Base-by-base conservation (phyloP, 768 basidiomycete genomes). In the Pisolithus orientalis region DNA sequence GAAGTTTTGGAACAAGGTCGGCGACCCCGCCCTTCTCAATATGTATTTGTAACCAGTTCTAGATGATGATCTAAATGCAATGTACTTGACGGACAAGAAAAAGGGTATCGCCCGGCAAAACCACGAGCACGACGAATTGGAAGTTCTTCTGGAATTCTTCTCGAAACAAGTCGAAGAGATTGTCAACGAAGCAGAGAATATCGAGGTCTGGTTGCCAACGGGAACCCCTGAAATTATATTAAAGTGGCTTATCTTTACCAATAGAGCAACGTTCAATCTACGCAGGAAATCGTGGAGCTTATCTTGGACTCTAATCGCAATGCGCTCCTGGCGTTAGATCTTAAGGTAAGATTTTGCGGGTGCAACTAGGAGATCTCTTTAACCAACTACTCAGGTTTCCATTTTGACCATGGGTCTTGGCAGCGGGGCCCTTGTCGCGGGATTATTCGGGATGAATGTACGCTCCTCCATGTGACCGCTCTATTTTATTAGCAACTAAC, bases 131-230 rank as follows among this genome's bases (percentile, higher is more conserved):
- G 91, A 94, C 56, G 95, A 97, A 56, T 74, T 97, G 1, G 95
- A 98, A 64, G 77, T 94, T 10, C 73, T 98, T 17, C 72, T 98
- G n/a, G 95, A 98, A 65, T 89, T 88, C 8, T 96, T 96, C 68
- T 81, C 87, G 28, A 97, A 97, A 66, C 95, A 97, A 66, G 93
- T 95, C 0, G 94, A 96, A 66, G 94, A 96, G 73, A 90, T 96
- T 48, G 92, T 94, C 4, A 94, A 87, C 57, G 94, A 97, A 69
- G 86, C 90, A 4, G 89, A 91, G 65, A 91, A 79, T 54, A 92
- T 86, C 4, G 83, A 91, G 64, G 90, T 90, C 61, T 51, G 74
- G 65, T 24, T 28, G 10, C 34, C 38, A 32, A 8, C 38, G 17
- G 32, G 21, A 4, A n/a, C 0, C 28, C 14, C 38, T 14, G 11